A percentile compares a stretch with the other conserved stretches of the same genome.
Conservation (phyloP, 768 basidiomycete genomes). For the Favolaschia claudopus region DNA sequence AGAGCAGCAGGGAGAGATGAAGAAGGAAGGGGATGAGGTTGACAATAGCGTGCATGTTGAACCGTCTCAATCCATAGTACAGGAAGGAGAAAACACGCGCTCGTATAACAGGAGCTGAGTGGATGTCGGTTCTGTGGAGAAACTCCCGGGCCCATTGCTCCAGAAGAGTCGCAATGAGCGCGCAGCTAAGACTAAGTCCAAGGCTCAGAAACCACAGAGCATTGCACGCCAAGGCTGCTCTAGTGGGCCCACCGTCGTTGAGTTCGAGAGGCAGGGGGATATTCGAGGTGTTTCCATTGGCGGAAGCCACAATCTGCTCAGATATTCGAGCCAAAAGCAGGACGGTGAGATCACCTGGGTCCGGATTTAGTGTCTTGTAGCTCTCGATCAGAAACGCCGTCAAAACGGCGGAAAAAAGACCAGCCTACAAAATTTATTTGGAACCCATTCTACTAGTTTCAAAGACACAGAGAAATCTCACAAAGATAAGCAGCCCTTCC, state of each 20-base stretch:
- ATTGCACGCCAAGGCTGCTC: not conserved
- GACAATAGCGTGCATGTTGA: conserved; percentile 4
- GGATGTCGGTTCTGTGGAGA: not conserved
- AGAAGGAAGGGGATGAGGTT: conserved; percentile 8
- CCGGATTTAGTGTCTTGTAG: not conserved
- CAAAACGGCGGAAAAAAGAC: not conserved
- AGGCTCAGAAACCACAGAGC: conserved; percentile 4
- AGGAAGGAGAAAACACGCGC: conserved; percentile 1
- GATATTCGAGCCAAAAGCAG: not conserved
- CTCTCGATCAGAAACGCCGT: conserved; percentile 5
- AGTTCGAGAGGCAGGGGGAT: not conserved
- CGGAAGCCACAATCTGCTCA: not conserved
- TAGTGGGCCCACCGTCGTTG: not conserved
- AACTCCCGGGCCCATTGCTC: conserved; percentile 4
- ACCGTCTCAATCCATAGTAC: not conserved
- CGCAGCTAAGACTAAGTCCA: not conserved
- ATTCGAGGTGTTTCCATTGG: not conserved
- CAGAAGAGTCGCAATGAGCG: not conserved
- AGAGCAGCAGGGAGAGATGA: conserved; percentile 1
- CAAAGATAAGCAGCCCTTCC: conserved; percentile 2
- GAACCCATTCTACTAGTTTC: not conserved
- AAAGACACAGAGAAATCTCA: not conserved
- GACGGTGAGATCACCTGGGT: not conserved
- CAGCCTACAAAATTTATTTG: not conserved
- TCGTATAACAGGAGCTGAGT: not conserved